A percentile compares a stretch with the other conserved stretches of the same genome.
These are phyloP conservation scores for Suillus ampliporus DNA, from an alignment of 768 basidiomycete genomes.

Conservation along the genomic window DNA sequence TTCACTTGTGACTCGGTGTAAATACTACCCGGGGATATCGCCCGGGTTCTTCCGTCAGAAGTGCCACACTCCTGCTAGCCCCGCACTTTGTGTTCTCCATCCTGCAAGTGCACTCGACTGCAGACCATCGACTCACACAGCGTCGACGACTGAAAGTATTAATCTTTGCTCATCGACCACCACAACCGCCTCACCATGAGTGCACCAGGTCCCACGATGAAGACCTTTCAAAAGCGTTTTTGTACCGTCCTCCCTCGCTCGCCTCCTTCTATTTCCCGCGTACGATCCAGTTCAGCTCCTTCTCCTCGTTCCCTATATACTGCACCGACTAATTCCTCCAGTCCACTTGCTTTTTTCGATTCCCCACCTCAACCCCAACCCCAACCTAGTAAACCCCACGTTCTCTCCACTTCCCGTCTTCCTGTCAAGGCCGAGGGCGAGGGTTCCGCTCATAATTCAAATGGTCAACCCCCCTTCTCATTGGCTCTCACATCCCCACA, in stretches of 20 bases:
- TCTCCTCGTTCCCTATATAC: slow-evolving; percentile 51
- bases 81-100: slow-evolving; percentile 3
- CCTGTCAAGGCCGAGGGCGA: slow-evolving; percentile 54
- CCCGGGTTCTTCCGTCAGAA: neutral
- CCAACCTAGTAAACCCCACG: slow-evolving; percentile 44
- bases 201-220: slow-evolving; percentile 48
- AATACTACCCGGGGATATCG: neutral
- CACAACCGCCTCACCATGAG: slow-evolving; percentile 30
- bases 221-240: slow-evolving; percentile 58
- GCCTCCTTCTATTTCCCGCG: slow-evolving; percentile 41
- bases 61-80: neutral
- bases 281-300: slow-evolving; percentile 49
- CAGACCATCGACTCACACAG: too few species aligned
- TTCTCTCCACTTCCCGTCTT: slow-evolving; percentile 48
- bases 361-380: slow-evolving; percentile 40
- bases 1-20: neutral
- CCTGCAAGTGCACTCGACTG: too few species aligned
- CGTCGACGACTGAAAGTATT: too few species aligned
- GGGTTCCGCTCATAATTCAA: slow-evolving; percentile 43
- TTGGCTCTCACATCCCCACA: slow-evolving; percentile 53
- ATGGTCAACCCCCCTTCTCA: slow-evolving; percentile 42
- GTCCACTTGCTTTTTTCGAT: slow-evolving; percentile 49
- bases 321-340: slow-evolving; percentile 28
- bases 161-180: neutral
- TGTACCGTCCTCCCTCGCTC: slow-evolving; percentile 49